Evolutionary conservation across 2,329 filamentous ascomycete species (phyloP), one percentile per base, ranked within the genome.

Genomic region (Neopestalotiopsis sp.): DNA sequence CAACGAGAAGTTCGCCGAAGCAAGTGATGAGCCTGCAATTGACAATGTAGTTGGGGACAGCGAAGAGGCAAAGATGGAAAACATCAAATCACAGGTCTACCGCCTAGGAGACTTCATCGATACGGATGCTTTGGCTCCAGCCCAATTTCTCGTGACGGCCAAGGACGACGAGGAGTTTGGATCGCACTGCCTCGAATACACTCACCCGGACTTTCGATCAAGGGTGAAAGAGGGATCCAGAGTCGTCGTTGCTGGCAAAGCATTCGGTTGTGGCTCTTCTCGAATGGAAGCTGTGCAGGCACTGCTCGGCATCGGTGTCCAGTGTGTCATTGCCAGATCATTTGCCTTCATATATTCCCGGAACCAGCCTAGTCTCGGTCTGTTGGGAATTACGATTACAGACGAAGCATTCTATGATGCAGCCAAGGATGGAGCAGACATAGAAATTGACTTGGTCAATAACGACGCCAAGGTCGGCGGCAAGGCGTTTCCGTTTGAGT

Each of bases 331-430:
- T 66, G 83, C 82, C 1, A 73, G 77, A 61, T 82, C 79, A 0
- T 86, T 84, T 68, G 79, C 81, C 0, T 85, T 85, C 73, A 85
- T 85, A 68, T 85, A 82, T 67, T 76, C 76, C 6, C 78, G 82
- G 1, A 86, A 86, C 71, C 80, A 82, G 75, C 81, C 83, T 0
- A 83, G 76, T 45, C 73, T 85, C 0, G 84, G 84, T 0, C 77
- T 86, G 0, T 70, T 85, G 17, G 82, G 82, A 0, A 82, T 86
- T 62, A 76, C 74, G 1, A 78, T 86, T 13, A 65, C 69, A 0
- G 79, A 85, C 65, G 76, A 78, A 7, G 71, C 61, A 0, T 84
- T 85, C 70, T 84, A 79, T 67, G 75, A 79, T 3, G 71, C 74
- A 1, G 81, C 77, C 10, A 17, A 49, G 30, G 65, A 61, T 34